Evolutionary conservation across 2,329 filamentous ascomycete species (phyloP).

Genomic region (Alternaria viburni): DNA sequence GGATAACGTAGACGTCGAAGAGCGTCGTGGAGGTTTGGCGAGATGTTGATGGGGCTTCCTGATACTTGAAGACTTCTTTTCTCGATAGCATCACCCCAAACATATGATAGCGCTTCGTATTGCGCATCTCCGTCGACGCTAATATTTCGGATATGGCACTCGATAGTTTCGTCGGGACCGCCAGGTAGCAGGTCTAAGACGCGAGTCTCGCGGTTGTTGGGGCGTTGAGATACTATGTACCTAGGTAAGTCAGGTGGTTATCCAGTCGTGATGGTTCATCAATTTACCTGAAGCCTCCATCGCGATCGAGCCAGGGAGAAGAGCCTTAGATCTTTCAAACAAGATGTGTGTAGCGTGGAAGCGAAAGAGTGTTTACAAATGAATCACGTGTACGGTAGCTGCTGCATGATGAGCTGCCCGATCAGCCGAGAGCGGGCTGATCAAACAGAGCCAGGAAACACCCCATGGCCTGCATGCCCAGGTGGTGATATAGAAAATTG

Average conservation of each 20-base stretch:
- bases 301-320: not conserved
- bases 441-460: not conserved
- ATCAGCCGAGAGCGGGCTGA: not conserved
- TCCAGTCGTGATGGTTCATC: not conserved
- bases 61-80: slow-evolving; percentile 15
- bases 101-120: slow-evolving; percentile 29
- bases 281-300: not conserved
- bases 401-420: not conserved
- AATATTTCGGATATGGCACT: slow-evolving; percentile 9
- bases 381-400: not conserved
- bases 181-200: slow-evolving; percentile 17
- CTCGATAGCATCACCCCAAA: slow-evolving; percentile 21
- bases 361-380: not conserved
- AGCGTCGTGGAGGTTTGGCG: slow-evolving; percentile 22
- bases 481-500: not conserved
- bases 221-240: not conserved
- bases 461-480: not conserved
- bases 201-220: slow-evolving; percentile 12
- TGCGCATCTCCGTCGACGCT: slow-evolving; percentile 1
- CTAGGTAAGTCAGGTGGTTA: not conserved
- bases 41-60: slow-evolving; percentile 8
- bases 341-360: not conserved
- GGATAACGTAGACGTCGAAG: not conserved
- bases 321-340: not conserved
- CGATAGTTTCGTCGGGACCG: not conserved